Evolutionary conservation across 257 asterid genomes (phyloP).

Genomic region (Scutellaria barbata): DNA sequence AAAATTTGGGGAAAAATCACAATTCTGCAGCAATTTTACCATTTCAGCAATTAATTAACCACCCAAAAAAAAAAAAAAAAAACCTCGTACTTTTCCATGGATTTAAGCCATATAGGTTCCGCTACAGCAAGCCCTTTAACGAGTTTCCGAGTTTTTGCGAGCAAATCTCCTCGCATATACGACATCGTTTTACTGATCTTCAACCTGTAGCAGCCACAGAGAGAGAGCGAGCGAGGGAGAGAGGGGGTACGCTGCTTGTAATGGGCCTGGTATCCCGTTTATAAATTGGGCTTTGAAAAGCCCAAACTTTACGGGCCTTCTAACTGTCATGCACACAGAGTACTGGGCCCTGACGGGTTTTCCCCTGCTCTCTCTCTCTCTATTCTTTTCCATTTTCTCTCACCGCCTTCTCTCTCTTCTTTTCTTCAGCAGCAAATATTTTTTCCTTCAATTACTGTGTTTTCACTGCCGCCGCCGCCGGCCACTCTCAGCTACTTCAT

Average conservation of each 20-base stretch:
- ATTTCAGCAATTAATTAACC: background rate
- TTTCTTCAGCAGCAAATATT: background rate
- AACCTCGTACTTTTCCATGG: slow-evolving; percentile 92
- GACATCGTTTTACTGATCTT: slow-evolving; percentile 55
- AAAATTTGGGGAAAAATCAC: slow-evolving; percentile 6
- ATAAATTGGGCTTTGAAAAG: too few relatives aligned
- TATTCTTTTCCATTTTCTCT: background rate
- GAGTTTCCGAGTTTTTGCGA: slow-evolving; percentile 73
- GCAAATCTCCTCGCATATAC: slow-evolving; percentile 81
- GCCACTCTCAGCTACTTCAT: slow-evolving; percentile 7
- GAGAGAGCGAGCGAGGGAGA: background rate
- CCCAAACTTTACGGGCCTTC: too few relatives aligned
- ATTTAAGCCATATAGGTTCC: slow-evolving; percentile 96
- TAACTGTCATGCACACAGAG: too few relatives aligned
- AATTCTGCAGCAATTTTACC: slow-evolving; percentile 1
- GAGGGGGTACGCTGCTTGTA: too few relatives aligned
- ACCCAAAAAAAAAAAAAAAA: slow-evolving; percentile 2
- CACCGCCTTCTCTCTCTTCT: background rate
- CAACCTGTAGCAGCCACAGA: slow-evolving; percentile 9
- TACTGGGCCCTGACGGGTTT: too few relatives aligned
- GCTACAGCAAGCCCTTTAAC: slow-evolving; percentile 86
- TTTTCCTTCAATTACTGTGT: slow-evolving; percentile 16
- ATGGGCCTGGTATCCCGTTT: too few relatives aligned
- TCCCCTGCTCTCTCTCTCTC: background rate
- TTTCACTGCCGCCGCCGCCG: slow-evolving; percentile 24